Conservation (phyloP, 306 rosid genomes). For the Psophocarpus tetragonolobus region DNA sequence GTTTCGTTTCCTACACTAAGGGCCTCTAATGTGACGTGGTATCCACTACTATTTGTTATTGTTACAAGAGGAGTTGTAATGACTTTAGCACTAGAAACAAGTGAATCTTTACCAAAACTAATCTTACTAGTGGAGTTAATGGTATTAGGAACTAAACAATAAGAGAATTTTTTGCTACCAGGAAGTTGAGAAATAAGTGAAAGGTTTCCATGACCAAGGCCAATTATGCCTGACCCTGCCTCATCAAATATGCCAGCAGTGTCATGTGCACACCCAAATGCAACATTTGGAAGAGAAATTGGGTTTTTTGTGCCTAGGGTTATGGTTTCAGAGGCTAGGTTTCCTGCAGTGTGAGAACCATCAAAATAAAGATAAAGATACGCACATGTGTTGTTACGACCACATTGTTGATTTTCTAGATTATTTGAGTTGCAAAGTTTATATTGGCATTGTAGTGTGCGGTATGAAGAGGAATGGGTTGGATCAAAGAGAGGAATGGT, state of each 20-base stretch:
- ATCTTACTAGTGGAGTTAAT: conserved; percentile 41
- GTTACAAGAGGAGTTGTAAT: conserved; percentile 44
- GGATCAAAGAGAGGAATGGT: conserved; percentile 50
- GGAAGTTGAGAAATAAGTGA: conserved; percentile 56
- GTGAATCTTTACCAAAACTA: conserved; percentile 44
- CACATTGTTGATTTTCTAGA: not conserved
- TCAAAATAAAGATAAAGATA: conserved; percentile 51
- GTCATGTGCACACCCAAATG: conserved; percentile 55
- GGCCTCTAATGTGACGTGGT: conserved; percentile 49
- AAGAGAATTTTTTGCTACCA: conserved; percentile 45
- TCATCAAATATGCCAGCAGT: conserved; percentile 43
- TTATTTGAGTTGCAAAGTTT: conserved; percentile 2
- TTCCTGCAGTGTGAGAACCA: conserved; percentile 45
- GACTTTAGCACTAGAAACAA: conserved; percentile 13
- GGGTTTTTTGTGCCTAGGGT: not conserved
- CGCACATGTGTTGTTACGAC: not conserved
- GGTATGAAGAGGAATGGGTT: conserved; percentile 44
- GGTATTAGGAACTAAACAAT: conserved; percentile 43
- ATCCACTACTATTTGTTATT: conserved; percentile 11
- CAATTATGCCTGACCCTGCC: conserved; percentile 49
- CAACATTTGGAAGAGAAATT: not conserved
- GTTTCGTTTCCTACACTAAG: conserved; percentile 50
- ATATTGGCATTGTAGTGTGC: conserved; percentile 29
- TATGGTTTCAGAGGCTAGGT: conserved; percentile 49
- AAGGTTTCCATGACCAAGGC: conserved; percentile 53